Conservation (phyloP, 768 basidiomycete genomes). For the Lentinula raphanica region DNA sequence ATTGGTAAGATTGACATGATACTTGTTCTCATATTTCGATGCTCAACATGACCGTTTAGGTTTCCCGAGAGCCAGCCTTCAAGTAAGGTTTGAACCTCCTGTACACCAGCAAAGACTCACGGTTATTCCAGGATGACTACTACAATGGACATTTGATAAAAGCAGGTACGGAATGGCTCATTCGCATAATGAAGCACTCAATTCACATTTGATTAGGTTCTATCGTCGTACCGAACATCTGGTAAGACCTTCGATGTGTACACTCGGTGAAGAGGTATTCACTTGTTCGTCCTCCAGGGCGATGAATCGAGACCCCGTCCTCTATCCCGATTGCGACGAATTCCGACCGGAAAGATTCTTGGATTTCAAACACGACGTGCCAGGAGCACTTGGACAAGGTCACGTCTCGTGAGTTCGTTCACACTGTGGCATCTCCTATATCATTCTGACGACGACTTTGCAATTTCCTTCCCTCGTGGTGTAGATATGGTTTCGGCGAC, state of each 20-base stretch:
- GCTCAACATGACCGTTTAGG: neutral
- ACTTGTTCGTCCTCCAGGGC: slow-evolving; percentile 8
- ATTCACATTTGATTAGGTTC: slow-evolving; percentile 18
- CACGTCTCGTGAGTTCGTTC: slow-evolving; percentile 20
- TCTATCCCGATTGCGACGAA: slow-evolving; percentile 16
- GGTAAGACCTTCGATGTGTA: slow-evolving; percentile 9
- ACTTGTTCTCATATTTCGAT: neutral
- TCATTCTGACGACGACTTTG: neutral
- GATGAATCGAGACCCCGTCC: slow-evolving; percentile 18
- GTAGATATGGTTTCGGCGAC: slow-evolving; percentile 5
- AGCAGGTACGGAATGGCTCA: slow-evolving; percentile 5
- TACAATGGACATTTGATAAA: slow-evolving; percentile 19
- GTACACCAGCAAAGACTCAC: neutral
- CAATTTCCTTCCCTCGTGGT: neutral
- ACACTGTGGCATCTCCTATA: neutral
- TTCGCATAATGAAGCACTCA: slow-evolving; percentile 7
- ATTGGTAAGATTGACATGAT: slow-evolving; percentile 15
- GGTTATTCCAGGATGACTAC: slow-evolving; percentile 12
- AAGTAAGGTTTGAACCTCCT: neutral
- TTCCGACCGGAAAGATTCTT: slow-evolving; percentile 18
- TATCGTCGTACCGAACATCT: slow-evolving; percentile 14
- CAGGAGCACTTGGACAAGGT: slow-evolving; percentile 19
- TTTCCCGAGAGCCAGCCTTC: neutral
- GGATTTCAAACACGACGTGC: slow-evolving; percentile 11
- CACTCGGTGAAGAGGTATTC: neutral